Evolutionary conservation across 2,329 filamentous ascomycete genomes (phyloP), one percentile per base, ranked within the genome.

Genomic region (Aspergillus fructus): DNA sequence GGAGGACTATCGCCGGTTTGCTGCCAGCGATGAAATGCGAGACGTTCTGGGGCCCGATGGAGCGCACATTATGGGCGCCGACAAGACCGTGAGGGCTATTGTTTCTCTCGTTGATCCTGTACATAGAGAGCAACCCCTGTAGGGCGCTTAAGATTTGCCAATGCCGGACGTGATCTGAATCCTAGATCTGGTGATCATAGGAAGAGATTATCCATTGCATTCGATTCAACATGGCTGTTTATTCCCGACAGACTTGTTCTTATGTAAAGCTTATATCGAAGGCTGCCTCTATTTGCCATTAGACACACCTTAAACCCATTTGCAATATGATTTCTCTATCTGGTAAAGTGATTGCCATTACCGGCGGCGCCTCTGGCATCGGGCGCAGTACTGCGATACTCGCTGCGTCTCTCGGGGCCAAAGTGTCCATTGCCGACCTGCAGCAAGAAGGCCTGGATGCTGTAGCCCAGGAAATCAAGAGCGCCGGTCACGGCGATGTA

Each of bases 331-430:
- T 42, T 15, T 11, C 19, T 12, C n/a, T 55, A 17, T 15, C 34
- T 8, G 45, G 45, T 12, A 55, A 55, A 49, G 53, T 55, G 9
- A 49, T 55, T 15, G 39, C 27, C n/a, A n/a, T 55, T 9, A 55
- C 53, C 5, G 53, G 53, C 19, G 45, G 33, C 17, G 53, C 45
- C 27, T 42, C 34, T 11, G 53, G 53, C 0, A 55, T 55, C 17
- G 53, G 53, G 11, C 45, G 45, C 11, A 4, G 37, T 3, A 33
- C 39, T 4, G 53, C 39, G 9, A 41, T 41, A 4, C 39, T 42
- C 12, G 37, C 43, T 23, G 53, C 24, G 3, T 34, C 34, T 3
- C 46, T 19, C 1, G 53, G 53, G 1, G 53, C 53, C 34, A 49
- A 40, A 17, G 23, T 55, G 6, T 42, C 45, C 23, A 42, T 55